These are phyloP conservation scores for Tympanopsis confertula DNA, from an alignment of 2,329 filamentous ascomycete genomes.

Conservation along the genomic window DNA sequence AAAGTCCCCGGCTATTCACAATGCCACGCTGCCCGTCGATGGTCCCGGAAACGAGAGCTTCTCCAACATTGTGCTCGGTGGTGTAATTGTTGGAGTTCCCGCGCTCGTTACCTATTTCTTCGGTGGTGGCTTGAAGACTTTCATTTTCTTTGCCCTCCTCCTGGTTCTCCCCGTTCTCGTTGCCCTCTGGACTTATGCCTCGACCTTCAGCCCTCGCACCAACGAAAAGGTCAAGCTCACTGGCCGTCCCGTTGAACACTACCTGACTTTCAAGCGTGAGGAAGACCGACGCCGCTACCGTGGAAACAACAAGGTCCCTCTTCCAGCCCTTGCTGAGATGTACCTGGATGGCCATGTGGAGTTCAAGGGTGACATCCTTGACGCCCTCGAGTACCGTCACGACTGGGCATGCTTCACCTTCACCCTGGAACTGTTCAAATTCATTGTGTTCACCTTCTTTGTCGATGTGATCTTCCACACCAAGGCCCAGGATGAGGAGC, in stretches of 20 bases:
- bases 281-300: constrained; percentile 54
- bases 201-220: constrained; percentile 72
- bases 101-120: constrained; percentile 74
- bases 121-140: constrained; percentile 76
- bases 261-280: constrained; percentile 68
- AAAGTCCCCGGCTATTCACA: constrained; percentile 80
- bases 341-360: constrained; percentile 93
- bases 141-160: constrained; percentile 73
- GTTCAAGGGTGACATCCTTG: constrained; percentile 86
- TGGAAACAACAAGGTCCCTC: constrained; percentile 70
- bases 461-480: constrained; percentile 89
- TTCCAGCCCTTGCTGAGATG: constrained; percentile 95
- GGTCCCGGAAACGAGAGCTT: constrained; percentile 74
- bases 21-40: constrained; percentile 86
- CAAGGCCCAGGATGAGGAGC: constrained; percentile 89
- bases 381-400: constrained; percentile 84
- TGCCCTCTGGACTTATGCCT: constrained; percentile 71
- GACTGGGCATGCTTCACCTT: constrained; percentile 96
- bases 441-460: constrained; percentile 77
- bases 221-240: constrained; percentile 86
- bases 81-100: constrained; percentile 59
- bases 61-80: constrained; percentile 69
- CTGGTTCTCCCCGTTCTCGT: constrained; percentile 69
- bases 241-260: constrained; percentile 79
- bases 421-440: constrained; percentile 74